These are phyloP conservation scores for Lanmaoa rubissima DNA, from an alignment of 768 basidiomycete genomes.

Conservation along the genomic window DNA sequence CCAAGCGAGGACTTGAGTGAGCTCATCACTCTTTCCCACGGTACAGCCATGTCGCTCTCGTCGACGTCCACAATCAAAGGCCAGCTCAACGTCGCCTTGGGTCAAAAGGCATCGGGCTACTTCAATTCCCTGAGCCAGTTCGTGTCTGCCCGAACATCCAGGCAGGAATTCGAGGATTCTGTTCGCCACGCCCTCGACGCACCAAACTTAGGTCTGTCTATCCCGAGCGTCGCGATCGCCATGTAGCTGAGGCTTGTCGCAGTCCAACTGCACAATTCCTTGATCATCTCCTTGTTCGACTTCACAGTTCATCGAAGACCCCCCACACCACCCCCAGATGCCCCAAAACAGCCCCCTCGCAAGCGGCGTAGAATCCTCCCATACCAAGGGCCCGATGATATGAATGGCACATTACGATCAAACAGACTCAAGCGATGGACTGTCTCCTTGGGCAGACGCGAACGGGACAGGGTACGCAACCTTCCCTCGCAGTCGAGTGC, in stretches of 20 bases:
- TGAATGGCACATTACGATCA: slow-evolving; percentile 56
- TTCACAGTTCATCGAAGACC: slow-evolving; percentile 70
- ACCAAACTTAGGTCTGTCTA: slow-evolving; percentile 46
- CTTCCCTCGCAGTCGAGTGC: slow-evolving; percentile 47
- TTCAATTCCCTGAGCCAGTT: slow-evolving; percentile 65
- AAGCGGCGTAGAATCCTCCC: slow-evolving; percentile 68
- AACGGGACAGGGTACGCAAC: slow-evolving; percentile 66
- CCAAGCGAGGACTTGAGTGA: not conserved
- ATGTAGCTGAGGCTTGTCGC: slow-evolving; percentile 10
- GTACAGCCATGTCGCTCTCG: slow-evolving; percentile 60
- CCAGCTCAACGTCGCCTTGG: slow-evolving; percentile 62
- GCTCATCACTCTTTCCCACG: slow-evolving; percentile 19
- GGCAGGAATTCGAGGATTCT: slow-evolving; percentile 73
- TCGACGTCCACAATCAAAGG: slow-evolving; percentile 72
- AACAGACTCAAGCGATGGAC: slow-evolving; percentile 71
- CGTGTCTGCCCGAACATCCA: slow-evolving; percentile 64
- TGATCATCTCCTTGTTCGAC: slow-evolving; percentile 82
- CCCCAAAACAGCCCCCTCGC: slow-evolving; percentile 60
- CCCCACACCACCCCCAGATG: slow-evolving; percentile 60
- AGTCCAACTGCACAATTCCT: slow-evolving; percentile 82
- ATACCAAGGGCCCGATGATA: slow-evolving; percentile 68
- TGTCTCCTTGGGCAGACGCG: slow-evolving; percentile 65
- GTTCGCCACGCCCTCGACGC: slow-evolving; percentile 62
- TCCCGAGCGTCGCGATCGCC: not conserved
- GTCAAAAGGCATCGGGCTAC: slow-evolving; percentile 57